These are phyloP conservation scores for Cyclanthera cordifolia DNA, from an alignment of 306 rosid species.

Conservation along the genomic window DNA sequence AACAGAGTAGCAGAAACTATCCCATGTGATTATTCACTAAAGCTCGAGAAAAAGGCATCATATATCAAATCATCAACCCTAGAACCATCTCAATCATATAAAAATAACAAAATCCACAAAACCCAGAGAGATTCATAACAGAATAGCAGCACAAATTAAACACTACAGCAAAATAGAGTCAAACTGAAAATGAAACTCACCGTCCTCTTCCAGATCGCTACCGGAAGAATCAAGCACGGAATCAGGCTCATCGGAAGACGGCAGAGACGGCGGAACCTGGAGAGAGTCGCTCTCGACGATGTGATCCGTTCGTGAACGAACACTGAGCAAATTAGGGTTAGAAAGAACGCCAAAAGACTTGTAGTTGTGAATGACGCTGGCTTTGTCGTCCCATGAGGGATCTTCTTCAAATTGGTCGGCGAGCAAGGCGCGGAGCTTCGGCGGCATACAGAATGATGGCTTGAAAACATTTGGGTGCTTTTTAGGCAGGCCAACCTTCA, in stretches of 20 bases:
- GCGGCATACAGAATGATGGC: constrained; percentile 60
- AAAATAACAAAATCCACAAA: neutral
- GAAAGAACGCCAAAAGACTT: constrained; percentile 63
- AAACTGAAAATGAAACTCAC: constrained; percentile 23
- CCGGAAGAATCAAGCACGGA: constrained; percentile 35
- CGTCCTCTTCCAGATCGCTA: constrained; percentile 87
- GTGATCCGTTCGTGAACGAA: constrained; percentile 42
- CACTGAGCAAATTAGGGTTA: constrained; percentile 54
- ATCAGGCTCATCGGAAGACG: constrained; percentile 15
- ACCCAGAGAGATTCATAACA: neutral
- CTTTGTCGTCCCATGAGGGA: constrained; percentile 57
- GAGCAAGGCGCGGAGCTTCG: constrained; percentile 47
- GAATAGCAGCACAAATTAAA: neutral
- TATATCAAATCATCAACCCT: neutral
- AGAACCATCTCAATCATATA: neutral
- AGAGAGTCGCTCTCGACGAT: constrained; percentile 38
- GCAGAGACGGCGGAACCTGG: constrained; percentile 28
- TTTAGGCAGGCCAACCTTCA: constrained; percentile 60
- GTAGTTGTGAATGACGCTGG: constrained; percentile 53
- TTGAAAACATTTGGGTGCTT: constrained; percentile 59
- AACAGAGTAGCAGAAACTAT: neutral
- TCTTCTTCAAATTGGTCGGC: constrained; percentile 12
- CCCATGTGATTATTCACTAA: neutral
- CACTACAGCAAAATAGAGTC: neutral
- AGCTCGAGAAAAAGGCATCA: neutral